Percentiles rank a stretch among this genome's conserved stretches.
Evolutionary conservation across 768 basidiomycete genomes (phyloP).

Genomic region (Gelatoporia subvermispora): DNA sequence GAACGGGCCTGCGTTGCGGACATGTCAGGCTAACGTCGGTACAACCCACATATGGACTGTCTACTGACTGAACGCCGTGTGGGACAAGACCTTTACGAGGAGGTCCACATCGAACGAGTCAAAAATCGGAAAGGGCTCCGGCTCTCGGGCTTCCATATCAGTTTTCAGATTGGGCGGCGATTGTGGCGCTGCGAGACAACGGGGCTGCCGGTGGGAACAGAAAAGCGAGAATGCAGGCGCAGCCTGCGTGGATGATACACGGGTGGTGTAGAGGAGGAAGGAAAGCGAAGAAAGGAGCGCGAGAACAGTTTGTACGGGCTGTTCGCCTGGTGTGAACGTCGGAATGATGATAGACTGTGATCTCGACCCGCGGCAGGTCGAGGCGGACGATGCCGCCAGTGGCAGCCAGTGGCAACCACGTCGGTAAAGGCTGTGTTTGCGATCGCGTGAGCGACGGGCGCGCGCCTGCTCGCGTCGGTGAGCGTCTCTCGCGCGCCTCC

Average conservation of each 20-base stretch:
- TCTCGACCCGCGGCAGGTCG: too few species aligned
- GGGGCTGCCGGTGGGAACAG: background rate
- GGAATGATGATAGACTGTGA: too few species aligned
- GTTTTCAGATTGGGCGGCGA: background rate
- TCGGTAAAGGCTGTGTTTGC: too few species aligned
- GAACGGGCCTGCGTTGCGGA: conserved; percentile 61
- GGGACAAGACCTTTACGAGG: conserved; percentile 69
- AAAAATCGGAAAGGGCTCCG: conserved; percentile 49
- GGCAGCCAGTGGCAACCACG: too few species aligned
- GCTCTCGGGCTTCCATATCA: conserved; percentile 14
- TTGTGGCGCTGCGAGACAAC: too few species aligned
- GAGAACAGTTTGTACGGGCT: background rate
- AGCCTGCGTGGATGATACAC: conserved; percentile 6
- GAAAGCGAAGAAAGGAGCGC: conserved; percentile 3
- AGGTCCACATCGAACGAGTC: conserved; percentile 76
- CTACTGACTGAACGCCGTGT: conserved; percentile 76
- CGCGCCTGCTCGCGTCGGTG: too few species aligned
- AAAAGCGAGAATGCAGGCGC: conserved; percentile 10
- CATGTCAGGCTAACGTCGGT: background rate
- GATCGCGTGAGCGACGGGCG: too few species aligned
- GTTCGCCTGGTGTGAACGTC: too few species aligned
- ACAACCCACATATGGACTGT: background rate
- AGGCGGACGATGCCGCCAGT: too few species aligned
- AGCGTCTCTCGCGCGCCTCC: too few species aligned
- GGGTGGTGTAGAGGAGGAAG: background rate